phyloP scores from a whole-genome alignment of 108 stramenopile species.

The Epithemia pelagica region DNA sequence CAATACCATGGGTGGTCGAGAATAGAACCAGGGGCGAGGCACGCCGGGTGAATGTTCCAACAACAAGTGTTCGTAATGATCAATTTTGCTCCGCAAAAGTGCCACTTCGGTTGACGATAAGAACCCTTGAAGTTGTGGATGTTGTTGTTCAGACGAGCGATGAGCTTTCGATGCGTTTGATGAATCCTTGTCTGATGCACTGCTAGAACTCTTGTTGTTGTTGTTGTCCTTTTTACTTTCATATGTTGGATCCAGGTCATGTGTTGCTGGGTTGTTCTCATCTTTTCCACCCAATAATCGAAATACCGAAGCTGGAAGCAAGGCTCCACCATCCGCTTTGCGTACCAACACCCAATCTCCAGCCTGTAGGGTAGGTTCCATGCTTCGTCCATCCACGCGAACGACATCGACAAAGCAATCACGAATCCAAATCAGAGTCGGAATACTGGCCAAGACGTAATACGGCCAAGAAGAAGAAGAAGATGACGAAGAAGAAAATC shows the following conservation, averaged over 20 bases:
- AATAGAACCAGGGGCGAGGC: slow-evolving; percentile 1
- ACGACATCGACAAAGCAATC: slow-evolving; percentile 48
- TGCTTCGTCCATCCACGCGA: slow-evolving; percentile 48
- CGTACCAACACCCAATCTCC: slow-evolving; percentile 63
- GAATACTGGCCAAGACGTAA: slow-evolving; percentile 19
- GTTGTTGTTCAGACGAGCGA: no score
- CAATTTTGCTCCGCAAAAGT: neutral
- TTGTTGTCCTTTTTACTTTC: neutral
- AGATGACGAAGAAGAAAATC: no score
- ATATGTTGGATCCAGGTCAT: neutral
- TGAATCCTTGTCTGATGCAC: neutral
- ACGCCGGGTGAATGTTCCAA: neutral
- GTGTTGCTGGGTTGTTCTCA: neutral
- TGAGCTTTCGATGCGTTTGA: no score
- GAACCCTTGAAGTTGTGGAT: neutral
- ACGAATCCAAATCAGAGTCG: slow-evolving; percentile 30
- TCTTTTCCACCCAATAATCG: neutral
- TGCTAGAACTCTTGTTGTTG: neutral
- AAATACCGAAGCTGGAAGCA: neutral
- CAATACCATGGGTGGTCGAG: slow-evolving; percentile 28
- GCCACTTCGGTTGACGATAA: neutral
- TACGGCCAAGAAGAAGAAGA: neutral
- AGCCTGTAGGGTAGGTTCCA: slow-evolving; percentile 56
- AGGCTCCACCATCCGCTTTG: slow-evolving; percentile 37
- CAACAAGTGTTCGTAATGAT: neutral